Evolutionary conservation across 495 filamentous ascomycete genomes (phyloP).

Genomic region (Parmelia sp.): DNA sequence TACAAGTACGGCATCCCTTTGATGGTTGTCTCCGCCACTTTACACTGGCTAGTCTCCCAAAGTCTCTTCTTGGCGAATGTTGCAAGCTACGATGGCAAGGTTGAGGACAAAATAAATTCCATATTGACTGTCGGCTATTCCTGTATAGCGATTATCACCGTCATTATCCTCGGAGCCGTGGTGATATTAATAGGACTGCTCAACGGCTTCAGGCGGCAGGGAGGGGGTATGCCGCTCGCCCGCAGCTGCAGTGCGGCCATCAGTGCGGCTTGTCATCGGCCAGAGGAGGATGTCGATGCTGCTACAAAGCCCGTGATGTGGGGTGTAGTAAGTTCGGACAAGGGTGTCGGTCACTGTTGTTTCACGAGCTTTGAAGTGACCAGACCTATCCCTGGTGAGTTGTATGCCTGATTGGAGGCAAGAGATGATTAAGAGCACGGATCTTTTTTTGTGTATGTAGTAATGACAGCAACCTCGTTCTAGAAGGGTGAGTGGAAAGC

Average conservation of each 20-base stretch:
- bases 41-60: slow-evolving; percentile 42
- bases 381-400: too few species aligned
- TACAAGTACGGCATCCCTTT: slow-evolving; percentile 40
- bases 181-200: slow-evolving; percentile 26
- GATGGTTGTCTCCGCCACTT: slow-evolving; percentile 24
- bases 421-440: too few species aligned
- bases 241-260: slow-evolving; percentile 40
- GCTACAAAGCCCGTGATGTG: slow-evolving; percentile 32
- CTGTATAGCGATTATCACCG: slow-evolving; percentile 28
- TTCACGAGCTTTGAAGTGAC: slow-evolving; percentile 20
- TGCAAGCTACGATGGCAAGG: slow-evolving; percentile 6
- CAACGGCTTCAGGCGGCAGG: slow-evolving; percentile 25
- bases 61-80: slow-evolving; percentile 36
- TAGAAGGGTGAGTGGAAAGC: too few species aligned
- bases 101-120: slow-evolving; percentile 6
- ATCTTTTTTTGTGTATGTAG: too few species aligned
- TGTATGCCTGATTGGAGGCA: too few species aligned
- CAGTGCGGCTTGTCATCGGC: slow-evolving; percentile 42
- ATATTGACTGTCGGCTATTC: slow-evolving; percentile 31
- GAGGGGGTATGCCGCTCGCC: slow-evolving; percentile 34
- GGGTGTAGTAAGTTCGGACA: slow-evolving; percentile 26
- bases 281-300: slow-evolving; percentile 15
- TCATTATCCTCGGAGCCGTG: slow-evolving; percentile 25
- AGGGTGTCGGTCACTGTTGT: slow-evolving; percentile 14
- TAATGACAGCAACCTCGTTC: too few species aligned